These are phyloP conservation scores for Croton laevigatus DNA, from an alignment of 441 rosid genomes.

Conservation along the genomic window DNA sequence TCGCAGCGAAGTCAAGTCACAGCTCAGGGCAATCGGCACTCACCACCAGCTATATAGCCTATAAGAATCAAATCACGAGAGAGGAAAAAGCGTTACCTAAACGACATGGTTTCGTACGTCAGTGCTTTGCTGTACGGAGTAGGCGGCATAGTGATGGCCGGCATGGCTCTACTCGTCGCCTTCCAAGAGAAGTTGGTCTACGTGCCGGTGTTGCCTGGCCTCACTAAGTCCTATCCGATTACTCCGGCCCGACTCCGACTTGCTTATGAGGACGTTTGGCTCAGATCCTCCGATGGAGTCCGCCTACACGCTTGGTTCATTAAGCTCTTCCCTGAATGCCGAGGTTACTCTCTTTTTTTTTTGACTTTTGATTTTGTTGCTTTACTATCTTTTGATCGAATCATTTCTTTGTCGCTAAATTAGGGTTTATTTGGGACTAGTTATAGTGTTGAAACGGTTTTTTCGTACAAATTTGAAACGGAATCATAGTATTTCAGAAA, in stretches of 20 bases:
- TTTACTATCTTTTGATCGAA: not conserved
- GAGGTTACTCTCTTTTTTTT: constrained; percentile 38
- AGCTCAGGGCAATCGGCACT: not conserved
- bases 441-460: not conserved
- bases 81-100: not conserved
- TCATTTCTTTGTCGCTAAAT: constrained; percentile 17
- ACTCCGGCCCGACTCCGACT: constrained; percentile 83
- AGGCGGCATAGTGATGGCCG: constrained; percentile 83
- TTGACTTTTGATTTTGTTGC: not conserved
- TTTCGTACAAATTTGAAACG: not conserved
- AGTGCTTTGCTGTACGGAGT: constrained; percentile 75
- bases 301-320: constrained; percentile 98
- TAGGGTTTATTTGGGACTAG: constrained; percentile 27
- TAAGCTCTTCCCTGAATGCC: constrained; percentile 76
- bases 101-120: constrained; percentile 68
- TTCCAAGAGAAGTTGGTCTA: constrained; percentile 93
- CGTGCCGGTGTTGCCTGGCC: constrained; percentile 93
- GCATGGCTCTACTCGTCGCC: constrained; percentile 86
- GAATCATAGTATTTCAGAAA: not conserved
- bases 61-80: not conserved
- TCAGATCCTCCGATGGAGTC: constrained; percentile 81
- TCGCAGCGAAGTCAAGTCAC: not conserved
- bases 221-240: constrained; percentile 76
- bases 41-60: not conserved
- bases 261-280: constrained; percentile 90